Conservation (phyloP, 768 basidiomycete species). For the Tricholoma flavovirens region DNA sequence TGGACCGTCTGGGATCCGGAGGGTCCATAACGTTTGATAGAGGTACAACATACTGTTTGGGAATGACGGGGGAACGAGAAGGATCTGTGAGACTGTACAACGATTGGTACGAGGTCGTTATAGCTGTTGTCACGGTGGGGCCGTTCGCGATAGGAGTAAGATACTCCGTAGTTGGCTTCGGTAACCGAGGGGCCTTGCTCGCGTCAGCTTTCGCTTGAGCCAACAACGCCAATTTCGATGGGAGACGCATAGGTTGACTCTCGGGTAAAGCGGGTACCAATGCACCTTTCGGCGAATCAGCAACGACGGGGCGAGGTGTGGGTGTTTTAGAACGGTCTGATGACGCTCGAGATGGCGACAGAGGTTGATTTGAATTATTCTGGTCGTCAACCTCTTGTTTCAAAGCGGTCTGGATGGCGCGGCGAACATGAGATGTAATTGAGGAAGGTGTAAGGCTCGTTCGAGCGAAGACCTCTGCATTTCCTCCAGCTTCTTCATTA, state of each 20-base stretch:
- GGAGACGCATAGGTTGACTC: slow-evolving; percentile 30
- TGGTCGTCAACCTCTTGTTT: slow-evolving; percentile 52
- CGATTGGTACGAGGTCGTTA: slow-evolving; percentile 76
- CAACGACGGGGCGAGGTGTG: slow-evolving; percentile 9
- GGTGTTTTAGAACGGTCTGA: slow-evolving; percentile 18
- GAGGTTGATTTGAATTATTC: slow-evolving; percentile 13
- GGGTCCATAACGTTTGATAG: slow-evolving; percentile 24
- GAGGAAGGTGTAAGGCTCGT: slow-evolving; percentile 33
- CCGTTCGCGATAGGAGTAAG: slow-evolving; percentile 79
- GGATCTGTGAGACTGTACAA: slow-evolving; percentile 58
- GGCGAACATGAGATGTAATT: slow-evolving; percentile 53
- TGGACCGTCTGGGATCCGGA: slow-evolving; percentile 49
- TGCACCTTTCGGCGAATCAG: slow-evolving; percentile 1
- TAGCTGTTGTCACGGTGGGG: slow-evolving; percentile 75
- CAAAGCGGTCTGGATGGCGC: slow-evolving; percentile 65
- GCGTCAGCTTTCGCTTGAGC: slow-evolving; percentile 53
- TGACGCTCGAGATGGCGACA: slow-evolving; percentile 14
- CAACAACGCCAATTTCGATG: slow-evolving; percentile 72
- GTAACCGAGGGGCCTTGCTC: slow-evolving; percentile 40
- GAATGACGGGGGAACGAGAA: slow-evolving; percentile 33
- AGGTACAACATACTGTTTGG: slow-evolving; percentile 40
- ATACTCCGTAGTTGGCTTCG: slow-evolving; percentile 56
- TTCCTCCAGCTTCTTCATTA: slow-evolving; percentile 9
- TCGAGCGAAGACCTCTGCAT: slow-evolving; percentile 12
- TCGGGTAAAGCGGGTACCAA: slow-evolving; percentile 22